phyloP scores from a whole-genome alignment of 805 yeast species.

The Nakazawaea pomicola region DNA sequence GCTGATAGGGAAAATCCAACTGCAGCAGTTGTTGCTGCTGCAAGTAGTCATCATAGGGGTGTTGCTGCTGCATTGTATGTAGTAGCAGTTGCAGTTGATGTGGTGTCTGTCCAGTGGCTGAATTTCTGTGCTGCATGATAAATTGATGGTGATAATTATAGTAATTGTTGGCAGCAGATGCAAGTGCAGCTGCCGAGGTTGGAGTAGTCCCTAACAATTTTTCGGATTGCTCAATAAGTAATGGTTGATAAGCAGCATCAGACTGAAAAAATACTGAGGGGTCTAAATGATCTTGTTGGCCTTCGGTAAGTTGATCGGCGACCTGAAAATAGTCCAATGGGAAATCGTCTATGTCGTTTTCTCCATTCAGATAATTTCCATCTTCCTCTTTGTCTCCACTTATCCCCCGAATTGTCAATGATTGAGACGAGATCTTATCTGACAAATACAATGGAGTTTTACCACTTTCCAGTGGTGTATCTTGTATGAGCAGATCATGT shows the following conservation, averaged over 20 bases:
- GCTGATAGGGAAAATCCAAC: too few relatives aligned
- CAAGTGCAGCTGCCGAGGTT: slow-evolving; percentile 1
- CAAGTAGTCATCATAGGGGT: slow-evolving; percentile 6
- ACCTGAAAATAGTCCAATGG: slow-evolving; percentile 64
- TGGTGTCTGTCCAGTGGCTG: too few relatives aligned
- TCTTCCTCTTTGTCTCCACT: not conserved
- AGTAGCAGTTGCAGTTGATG: slow-evolving; percentile 10
- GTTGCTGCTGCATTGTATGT: slow-evolving; percentile 7
- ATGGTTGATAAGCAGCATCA: slow-evolving; percentile 5
- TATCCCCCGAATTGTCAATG: slow-evolving; percentile 2
- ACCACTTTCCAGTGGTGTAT: not conserved
- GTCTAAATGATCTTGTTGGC: slow-evolving; percentile 16
- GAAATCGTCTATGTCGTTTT: slow-evolving; percentile 44
- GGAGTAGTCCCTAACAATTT: slow-evolving; percentile 1
- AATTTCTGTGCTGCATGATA: too few relatives aligned
- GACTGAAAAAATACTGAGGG: slow-evolving; percentile 25
- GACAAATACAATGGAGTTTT: too few relatives aligned
- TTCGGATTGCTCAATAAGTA: slow-evolving; percentile 15
- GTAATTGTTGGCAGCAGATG: slow-evolving; percentile 2
- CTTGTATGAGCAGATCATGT: not conserved
- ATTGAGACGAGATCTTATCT: slow-evolving; percentile 16
- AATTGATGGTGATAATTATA: not conserved
- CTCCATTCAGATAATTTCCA: slow-evolving; percentile 23
- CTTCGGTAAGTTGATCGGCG: slow-evolving; percentile 28
- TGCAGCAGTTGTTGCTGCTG: slow-evolving; percentile 13